Conservation (phyloP, 176 grass and related monocot species). For the Rhynchospora tenuis region DNA sequence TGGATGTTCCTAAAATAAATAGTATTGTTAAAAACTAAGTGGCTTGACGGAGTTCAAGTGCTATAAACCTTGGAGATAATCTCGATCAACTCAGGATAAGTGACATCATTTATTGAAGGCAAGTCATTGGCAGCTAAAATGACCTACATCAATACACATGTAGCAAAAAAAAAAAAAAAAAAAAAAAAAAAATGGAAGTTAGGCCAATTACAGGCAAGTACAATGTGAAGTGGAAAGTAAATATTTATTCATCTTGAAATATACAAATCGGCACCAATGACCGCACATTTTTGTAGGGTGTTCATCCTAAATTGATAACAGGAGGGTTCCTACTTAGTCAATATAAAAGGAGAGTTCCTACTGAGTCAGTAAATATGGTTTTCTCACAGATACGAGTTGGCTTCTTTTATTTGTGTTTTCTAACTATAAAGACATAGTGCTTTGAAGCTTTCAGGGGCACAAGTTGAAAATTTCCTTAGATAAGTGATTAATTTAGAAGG, state of each 20-base stretch:
- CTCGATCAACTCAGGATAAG: conserved; percentile 75
- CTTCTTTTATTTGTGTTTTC: background rate
- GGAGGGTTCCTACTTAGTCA: too few species aligned
- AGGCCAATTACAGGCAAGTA: background rate
- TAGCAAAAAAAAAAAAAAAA: conserved; percentile 14
- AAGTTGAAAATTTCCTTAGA: background rate
- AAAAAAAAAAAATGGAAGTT: background rate
- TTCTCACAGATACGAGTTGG: background rate
- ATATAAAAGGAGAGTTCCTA: background rate
- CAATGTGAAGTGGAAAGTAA: background rate
- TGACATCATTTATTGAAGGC: conserved; percentile 96
- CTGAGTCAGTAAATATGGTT: background rate
- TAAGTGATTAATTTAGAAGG: background rate
- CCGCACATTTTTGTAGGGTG: too few species aligned
- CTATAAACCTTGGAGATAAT: conserved; percentile 71
- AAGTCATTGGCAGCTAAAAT: conserved; percentile 95
- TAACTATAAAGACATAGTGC: background rate
- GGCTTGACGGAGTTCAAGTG: background rate
- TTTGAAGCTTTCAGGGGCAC: background rate
- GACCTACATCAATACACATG: conserved; percentile 49
- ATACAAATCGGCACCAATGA: background rate
- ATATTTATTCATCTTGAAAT: background rate
- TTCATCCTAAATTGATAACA: too few species aligned
- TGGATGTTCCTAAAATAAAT: background rate
- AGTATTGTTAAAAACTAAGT: background rate